Evolutionary conservation across 352 stramenopile species (phyloP).

Genomic region (Sclerospora graminicola): DNA sequence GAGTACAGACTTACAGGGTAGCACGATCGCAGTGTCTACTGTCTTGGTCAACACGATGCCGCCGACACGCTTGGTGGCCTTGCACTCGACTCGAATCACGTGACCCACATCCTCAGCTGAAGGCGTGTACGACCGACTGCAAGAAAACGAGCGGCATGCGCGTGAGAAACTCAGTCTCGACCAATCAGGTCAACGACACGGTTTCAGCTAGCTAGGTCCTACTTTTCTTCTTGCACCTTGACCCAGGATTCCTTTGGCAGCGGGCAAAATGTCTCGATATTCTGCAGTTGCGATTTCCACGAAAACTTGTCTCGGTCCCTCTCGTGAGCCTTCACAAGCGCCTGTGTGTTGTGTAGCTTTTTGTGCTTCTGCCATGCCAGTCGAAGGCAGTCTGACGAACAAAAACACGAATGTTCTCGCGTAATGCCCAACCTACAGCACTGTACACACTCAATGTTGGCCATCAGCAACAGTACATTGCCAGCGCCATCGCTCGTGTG

Average conservation of each 20-base stretch:
- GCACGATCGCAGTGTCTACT: slow-evolving; percentile 76
- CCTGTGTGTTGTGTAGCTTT: slow-evolving; percentile 37
- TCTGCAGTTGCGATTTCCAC: slow-evolving; percentile 52
- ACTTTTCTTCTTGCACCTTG: slow-evolving; percentile 61
- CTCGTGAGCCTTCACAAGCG: slow-evolving; percentile 12
- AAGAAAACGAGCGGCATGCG: slow-evolving; percentile 22
- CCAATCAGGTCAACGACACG: slow-evolving; percentile 15
- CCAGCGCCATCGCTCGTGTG: slow-evolving; percentile 38
- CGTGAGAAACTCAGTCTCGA: slow-evolving; percentile 21
- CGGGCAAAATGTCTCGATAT: slow-evolving; percentile 47
- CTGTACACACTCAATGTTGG: slow-evolving; percentile 61
- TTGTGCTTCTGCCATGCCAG: slow-evolving; percentile 59
- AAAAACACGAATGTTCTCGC: slow-evolving; percentile 60
- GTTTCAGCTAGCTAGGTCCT: slow-evolving; percentile 18
- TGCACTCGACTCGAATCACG: slow-evolving; percentile 74
- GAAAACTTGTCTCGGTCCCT: slow-evolving; percentile 14
- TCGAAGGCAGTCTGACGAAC: slow-evolving; percentile 54
- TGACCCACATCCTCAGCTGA: slow-evolving; percentile 58
- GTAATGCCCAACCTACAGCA: slow-evolving; percentile 57
- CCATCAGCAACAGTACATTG: slow-evolving; percentile 60
- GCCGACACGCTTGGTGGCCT: slow-evolving; percentile 44
- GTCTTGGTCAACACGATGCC: slow-evolving; percentile 52
- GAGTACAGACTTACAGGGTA: slow-evolving; percentile 61
- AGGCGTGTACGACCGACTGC: slow-evolving; percentile 59
- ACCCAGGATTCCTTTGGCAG: slow-evolving; percentile 44